Evolutionary conservation across 1,139 yeast species (phyloP).

Genomic region (Geotrichum carabidarum): DNA sequence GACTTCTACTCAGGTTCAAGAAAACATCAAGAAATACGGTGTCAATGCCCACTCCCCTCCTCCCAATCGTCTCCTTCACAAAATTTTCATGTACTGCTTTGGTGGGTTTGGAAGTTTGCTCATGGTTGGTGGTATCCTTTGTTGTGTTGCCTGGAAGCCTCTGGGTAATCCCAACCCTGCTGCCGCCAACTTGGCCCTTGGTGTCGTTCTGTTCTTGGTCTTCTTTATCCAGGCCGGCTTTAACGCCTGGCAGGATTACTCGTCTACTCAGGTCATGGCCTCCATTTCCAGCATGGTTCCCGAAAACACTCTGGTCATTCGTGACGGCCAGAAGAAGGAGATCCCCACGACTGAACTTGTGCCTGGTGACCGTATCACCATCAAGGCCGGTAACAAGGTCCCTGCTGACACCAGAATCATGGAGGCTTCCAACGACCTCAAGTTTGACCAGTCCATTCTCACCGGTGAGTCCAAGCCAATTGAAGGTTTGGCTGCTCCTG

Average conservation of each 20-base stretch:
- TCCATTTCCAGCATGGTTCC: constrained; percentile 46
- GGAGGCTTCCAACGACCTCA: constrained; percentile 37
- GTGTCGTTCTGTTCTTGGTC: constrained; percentile 42
- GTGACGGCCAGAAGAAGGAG: constrained; percentile 37
- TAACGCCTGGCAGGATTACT: constrained; percentile 47
- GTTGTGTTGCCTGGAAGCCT: constrained; percentile 47
- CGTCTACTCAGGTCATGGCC: constrained; percentile 46
- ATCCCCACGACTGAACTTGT: constrained; percentile 30
- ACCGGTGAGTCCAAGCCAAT: constrained; percentile 50
- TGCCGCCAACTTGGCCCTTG: constrained; percentile 43
- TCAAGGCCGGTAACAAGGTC: constrained; percentile 44
- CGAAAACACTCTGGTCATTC: constrained; percentile 39
- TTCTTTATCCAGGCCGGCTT: constrained; percentile 45
- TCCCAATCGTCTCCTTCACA: constrained; percentile 35
- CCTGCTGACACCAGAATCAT: constrained; percentile 46
- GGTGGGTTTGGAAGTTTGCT: constrained; percentile 48
- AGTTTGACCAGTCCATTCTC: constrained; percentile 47
- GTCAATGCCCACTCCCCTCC: constrained; percentile 40
- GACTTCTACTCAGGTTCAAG: constrained; percentile 26
- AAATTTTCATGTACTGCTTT: constrained; percentile 41
- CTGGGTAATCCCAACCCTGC: constrained; percentile 46
- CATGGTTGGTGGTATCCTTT: constrained; percentile 42
- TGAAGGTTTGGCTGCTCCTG: constrained; percentile 37
- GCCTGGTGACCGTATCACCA: constrained; percentile 35
- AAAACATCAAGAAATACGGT: constrained; percentile 26